Base-by-base conservation (phyloP, 2,329 filamentous ascomycete species). In the Orbilia quercus region DNA sequence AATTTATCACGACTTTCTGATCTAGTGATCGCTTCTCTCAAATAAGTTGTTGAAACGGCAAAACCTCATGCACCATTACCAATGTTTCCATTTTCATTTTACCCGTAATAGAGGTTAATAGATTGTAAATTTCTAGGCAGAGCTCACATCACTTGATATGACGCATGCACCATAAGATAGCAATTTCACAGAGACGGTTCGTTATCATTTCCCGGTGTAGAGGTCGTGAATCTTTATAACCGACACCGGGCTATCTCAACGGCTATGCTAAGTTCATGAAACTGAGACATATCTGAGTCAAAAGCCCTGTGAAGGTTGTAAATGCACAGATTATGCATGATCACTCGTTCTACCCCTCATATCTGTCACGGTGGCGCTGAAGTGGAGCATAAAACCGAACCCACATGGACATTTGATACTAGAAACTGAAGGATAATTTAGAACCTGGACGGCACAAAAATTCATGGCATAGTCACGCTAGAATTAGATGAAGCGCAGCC, bases 241-340 rank as follows among this genome's bases (percentile, higher is more conserved):
- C 50, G 51, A 65, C 34, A 38, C 22, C 44, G 40, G 51, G 12
- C 20, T 25, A 60, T 25, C 28, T 44, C 14, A 55, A 70, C 65
- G 48, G 65, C 63, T 70, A 50, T 50, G 59, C 44, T 45, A 72
- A 59, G 48, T 72, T 45, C 31, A 44, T 59, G 25, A 59, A 65
- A 64, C 38, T 65, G 67, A 72, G 67, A 72, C 67, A 72, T 59
- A 72, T 72, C 59, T 72, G 67, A 72, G 67, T 72, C 67, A 72
- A 72, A 72, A 72, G 47, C 48, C 36, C 34, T 45, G 28, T 54
- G 59, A 48, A 38, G 28, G 54, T n/a, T 38, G 48, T 31, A 70
- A 44, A 67, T 22, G 63, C n/a, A 59, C 23, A 45, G 44, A 67
- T 50, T 50, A 65, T 42, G 53, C 63, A 58, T 67, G 45, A 48